Evolutionary conservation across 2,329 filamentous ascomycete species (phyloP), one percentile per base, ranked within the genome.

Genomic region (Trichoderma atrobrunneum): DNA sequence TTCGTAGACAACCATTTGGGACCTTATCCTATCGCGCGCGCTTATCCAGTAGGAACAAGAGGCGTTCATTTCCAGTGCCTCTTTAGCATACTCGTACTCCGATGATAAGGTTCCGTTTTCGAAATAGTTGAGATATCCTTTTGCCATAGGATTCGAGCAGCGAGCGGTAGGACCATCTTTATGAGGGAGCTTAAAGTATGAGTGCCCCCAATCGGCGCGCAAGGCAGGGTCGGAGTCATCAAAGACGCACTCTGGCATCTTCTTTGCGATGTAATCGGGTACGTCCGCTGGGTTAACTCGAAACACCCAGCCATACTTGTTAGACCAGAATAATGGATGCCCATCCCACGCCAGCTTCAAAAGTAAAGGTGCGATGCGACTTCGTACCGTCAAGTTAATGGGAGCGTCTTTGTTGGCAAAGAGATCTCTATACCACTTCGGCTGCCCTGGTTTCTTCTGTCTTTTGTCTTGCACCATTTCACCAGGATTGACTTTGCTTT

Each of bases 31-130:
- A 78, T 97, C 94, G 74, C 96, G 89, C 18, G 96, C 95, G 78
- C 94, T 97, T 77, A 99, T 98, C 96, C 97, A 99, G 82, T 99
- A 99, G 0, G 95, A 98, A 80, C 97, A 99, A 0, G 94, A 97
- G 0, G 96, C 94, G 77, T 99, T 99, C 96, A 99, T 99, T 77
- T 98, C 93, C 57, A 99, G 84, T 0, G 97, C 96, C 80, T 97
- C 94, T 78, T 97, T 98, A 0, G 96, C 96, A 77, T 98, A 95
- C 0, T 90, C 80, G 77, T 92, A 98, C 80, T 97, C 92, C 0
- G 95, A 98, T 0, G 93, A 93, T 3, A 99, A 84, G 0, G 88
- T 93, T 0, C 94, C 95, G 43, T 92, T 93, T 77, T 99, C 96
- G 77, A 99, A 98, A 80, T 97, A 98, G 66, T 90, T 81, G 72